These are phyloP conservation scores for Volutella citrinella DNA, from an alignment of 2,329 filamentous ascomycete species.

Conservation along the genomic window DNA sequence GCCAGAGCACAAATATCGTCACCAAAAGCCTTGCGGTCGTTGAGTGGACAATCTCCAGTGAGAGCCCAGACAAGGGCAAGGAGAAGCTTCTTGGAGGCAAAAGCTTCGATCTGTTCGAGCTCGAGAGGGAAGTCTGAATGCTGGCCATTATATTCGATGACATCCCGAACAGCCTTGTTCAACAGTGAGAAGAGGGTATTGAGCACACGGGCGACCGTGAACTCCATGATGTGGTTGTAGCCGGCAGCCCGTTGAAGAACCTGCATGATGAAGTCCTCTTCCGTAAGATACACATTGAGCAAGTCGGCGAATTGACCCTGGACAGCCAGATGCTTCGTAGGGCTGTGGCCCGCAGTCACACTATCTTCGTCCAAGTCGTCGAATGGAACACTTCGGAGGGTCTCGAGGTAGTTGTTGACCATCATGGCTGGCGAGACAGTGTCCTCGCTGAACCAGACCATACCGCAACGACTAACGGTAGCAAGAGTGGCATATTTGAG, in stretches of 20 bases:
- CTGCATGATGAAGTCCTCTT: slow-evolving; percentile 76
- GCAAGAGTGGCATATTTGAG: slow-evolving; percentile 96
- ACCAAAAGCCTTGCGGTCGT: slow-evolving; percentile 84
- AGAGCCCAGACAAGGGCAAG: slow-evolving; percentile 93
- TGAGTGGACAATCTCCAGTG: slow-evolving; percentile 88
- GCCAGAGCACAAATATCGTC: slow-evolving; percentile 79
- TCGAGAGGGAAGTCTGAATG: slow-evolving; percentile 93
- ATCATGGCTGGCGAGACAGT: slow-evolving; percentile 92
- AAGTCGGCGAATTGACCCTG: slow-evolving; percentile 79
- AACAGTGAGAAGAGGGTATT: slow-evolving; percentile 93
- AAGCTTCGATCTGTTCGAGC: slow-evolving; percentile 83
- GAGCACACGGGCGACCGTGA: slow-evolving; percentile 84
- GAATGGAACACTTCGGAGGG: slow-evolving; percentile 77
- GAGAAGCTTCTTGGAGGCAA: slow-evolving; percentile 89
- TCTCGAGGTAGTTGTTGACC: slow-evolving; percentile 85
- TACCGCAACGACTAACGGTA: slow-evolving; percentile 98
- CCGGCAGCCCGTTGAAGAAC: slow-evolving; percentile 72
- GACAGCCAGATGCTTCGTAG: slow-evolving; percentile 73
- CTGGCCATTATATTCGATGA: slow-evolving; percentile 94
- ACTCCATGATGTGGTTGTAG: slow-evolving; percentile 98
- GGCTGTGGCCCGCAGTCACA: slow-evolving; percentile 69
- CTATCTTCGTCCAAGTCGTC: slow-evolving; percentile 95
- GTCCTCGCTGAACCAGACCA: slow-evolving; percentile 99
- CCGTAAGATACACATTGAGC: slow-evolving; percentile 70
- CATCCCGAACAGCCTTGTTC: slow-evolving; percentile 87